Conservation (phyloP, 106 monocot species). For the Iris macrosiphon region DNA sequence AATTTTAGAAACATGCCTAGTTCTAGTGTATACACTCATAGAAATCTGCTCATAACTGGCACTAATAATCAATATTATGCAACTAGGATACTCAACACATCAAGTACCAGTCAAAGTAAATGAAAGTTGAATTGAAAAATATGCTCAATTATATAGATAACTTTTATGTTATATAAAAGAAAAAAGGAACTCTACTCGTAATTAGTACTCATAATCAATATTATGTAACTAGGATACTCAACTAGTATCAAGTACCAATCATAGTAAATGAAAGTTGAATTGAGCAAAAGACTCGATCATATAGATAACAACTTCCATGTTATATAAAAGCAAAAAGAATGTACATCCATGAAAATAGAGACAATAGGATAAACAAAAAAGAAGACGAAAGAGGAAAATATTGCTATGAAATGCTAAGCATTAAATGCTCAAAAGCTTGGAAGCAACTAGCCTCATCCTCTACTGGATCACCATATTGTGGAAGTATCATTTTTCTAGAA, state of each 20-base stretch:
- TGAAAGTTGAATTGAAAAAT: background rate
- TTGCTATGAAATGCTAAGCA: background rate
- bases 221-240: no score
- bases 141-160: background rate
- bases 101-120: background rate
- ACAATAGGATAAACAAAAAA: slow-evolving; percentile 1
- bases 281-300: no score
- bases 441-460: slow-evolving; percentile 66
- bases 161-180: no score
- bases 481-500: slow-evolving; percentile 62
- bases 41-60: background rate
- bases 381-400: slow-evolving; percentile 2
- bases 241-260: no score
- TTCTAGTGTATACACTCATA: background rate
- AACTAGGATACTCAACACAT: background rate
- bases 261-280: no score
- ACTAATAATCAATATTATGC: background rate
- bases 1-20: background rate
- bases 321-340: background rate
- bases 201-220: no score
- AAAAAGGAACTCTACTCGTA: no score
- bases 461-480: slow-evolving; percentile 75
- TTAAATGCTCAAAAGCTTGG: background rate
- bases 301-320: background rate
- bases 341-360: background rate